A percentile compares a stretch with the other conserved stretches of the same genome.
These are phyloP conservation scores for Fraxinus velutina DNA, from an alignment of 305 asterid genomes.

Conservation along the genomic window DNA sequence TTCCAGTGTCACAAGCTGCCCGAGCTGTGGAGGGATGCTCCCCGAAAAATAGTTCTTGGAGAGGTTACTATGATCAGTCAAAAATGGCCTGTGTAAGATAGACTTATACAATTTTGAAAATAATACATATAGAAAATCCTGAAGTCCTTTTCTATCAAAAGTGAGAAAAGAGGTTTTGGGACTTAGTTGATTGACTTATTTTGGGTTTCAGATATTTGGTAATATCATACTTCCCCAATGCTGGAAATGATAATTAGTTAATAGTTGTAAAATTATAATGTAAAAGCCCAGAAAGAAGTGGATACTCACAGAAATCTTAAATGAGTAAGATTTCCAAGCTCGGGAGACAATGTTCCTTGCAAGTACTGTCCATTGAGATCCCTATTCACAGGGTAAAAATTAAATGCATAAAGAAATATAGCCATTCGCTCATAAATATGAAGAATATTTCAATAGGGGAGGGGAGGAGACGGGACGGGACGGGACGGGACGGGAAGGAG, in stretches of 20 bases:
- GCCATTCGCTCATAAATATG: not conserved
- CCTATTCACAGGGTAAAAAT: slow-evolving; percentile 36
- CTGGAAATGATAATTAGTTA: not conserved
- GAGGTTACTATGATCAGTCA: slow-evolving; percentile 48
- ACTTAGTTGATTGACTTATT: not conserved
- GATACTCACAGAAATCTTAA: slow-evolving; percentile 69
- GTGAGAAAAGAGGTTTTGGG: not conserved
- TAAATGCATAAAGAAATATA: slow-evolving; percentile 7
- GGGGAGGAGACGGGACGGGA: not conserved
- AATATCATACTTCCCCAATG: not conserved
- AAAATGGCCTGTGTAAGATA: not conserved
- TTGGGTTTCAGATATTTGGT: not conserved
- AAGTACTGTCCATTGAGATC: slow-evolving; percentile 68
- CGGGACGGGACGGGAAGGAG: not conserved
- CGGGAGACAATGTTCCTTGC: slow-evolving; percentile 73
- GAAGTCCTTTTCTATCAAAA: not conserved
- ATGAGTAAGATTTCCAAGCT: slow-evolving; percentile 68
- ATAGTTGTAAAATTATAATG: not conserved
- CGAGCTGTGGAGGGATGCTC: slow-evolving; percentile 66
- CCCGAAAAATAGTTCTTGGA: slow-evolving; percentile 74
- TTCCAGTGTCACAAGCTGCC: slow-evolving; percentile 56
- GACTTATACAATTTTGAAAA: not conserved
- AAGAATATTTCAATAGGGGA: not conserved
- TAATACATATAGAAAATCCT: not conserved
- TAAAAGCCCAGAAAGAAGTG: not conserved